Conservation (phyloP, 2,329 filamentous ascomycete genomes). For the Clonostachys rhizophaga region DNA sequence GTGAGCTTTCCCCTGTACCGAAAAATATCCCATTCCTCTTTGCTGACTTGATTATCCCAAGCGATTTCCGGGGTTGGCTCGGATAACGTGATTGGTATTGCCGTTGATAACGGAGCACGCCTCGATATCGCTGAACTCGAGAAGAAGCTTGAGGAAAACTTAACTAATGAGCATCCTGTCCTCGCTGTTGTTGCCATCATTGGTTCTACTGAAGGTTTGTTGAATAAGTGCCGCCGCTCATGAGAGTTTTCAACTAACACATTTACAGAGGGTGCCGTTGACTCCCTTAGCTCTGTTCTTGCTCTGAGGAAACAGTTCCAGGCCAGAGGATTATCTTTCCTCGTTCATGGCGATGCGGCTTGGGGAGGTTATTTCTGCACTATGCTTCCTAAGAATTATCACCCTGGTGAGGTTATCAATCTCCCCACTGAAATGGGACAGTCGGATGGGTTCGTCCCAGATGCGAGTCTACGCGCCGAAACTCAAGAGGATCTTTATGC, state of each 20-base stretch:
- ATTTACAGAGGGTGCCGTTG: conserved; percentile 33
- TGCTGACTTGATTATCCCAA: conserved; percentile 6
- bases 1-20: conserved; percentile 15
- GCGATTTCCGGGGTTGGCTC: conserved; percentile 39
- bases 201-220: conserved; percentile 35
- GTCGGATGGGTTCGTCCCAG: conserved; percentile 23
- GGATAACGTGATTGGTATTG: conserved; percentile 29
- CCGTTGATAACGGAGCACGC: conserved; percentile 30
- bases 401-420: conserved; percentile 14
- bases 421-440: conserved; percentile 17
- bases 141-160: conserved; percentile 17
- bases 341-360: conserved; percentile 40
- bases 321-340: conserved; percentile 33
- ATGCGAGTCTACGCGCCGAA: conserved; percentile 21
- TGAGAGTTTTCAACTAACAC: background rate
- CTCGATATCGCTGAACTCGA: conserved; percentile 26
- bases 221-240: background rate
- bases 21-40: background rate
- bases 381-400: conserved; percentile 29
- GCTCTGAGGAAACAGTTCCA: conserved; percentile 32
- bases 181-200: conserved; percentile 39
- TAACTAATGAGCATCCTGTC: conserved; percentile 23
- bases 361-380: conserved; percentile 45
- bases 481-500: conserved; percentile 32
- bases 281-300: conserved; percentile 29